A percentile compares a stretch with the other conserved stretches of the same genome.
phyloP scores from a whole-genome alignment of 2,329 filamentous ascomycete species.

The Pyrenophora teres region DNA sequence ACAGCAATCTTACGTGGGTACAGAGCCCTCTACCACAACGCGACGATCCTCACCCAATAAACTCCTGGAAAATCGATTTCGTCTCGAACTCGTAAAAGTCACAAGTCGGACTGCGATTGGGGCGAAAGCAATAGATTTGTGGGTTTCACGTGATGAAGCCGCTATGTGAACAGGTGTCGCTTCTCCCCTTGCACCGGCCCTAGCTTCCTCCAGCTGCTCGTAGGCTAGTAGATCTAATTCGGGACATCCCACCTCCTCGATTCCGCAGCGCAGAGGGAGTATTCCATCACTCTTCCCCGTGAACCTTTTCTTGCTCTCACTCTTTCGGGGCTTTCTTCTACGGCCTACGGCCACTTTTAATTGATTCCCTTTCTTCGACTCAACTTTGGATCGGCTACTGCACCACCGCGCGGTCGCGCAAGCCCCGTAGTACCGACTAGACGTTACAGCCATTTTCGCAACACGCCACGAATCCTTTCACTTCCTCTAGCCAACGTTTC shows the following conservation, averaged over 20 bases:
- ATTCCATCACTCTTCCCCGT: constrained; percentile 17
- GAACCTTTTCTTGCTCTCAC: constrained; percentile 18
- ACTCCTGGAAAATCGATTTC: no score
- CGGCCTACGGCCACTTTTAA: constrained; percentile 19
- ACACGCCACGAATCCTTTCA: constrained; percentile 21
- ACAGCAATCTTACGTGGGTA: no score
- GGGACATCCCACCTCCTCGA: constrained; percentile 29
- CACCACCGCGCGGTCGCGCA: constrained; percentile 9
- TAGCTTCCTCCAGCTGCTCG: constrained; percentile 23
- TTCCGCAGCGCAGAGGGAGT: constrained; percentile 30
- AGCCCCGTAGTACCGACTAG: constrained; percentile 19
- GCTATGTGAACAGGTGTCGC: constrained; percentile 19
- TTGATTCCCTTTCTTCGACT: constrained; percentile 11
- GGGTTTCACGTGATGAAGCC: constrained; percentile 13
- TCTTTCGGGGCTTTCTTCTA: constrained; percentile 17
- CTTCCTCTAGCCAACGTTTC: constrained; percentile 5
- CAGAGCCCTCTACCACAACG: no score
- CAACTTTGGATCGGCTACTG: background rate
- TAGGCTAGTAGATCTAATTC: constrained; percentile 30
- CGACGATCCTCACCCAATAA: background rate
- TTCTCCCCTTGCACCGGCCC: constrained; percentile 18
- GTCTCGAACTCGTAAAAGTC: no score
- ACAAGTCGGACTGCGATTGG: background rate
- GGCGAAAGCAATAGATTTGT: constrained; percentile 7
- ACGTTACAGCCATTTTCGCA: constrained; percentile 17